Evolutionary conservation across 2,329 filamentous ascomycete genomes (phyloP), one percentile per base, ranked within the genome.

Genomic region (Colletotrichum sp.): DNA sequence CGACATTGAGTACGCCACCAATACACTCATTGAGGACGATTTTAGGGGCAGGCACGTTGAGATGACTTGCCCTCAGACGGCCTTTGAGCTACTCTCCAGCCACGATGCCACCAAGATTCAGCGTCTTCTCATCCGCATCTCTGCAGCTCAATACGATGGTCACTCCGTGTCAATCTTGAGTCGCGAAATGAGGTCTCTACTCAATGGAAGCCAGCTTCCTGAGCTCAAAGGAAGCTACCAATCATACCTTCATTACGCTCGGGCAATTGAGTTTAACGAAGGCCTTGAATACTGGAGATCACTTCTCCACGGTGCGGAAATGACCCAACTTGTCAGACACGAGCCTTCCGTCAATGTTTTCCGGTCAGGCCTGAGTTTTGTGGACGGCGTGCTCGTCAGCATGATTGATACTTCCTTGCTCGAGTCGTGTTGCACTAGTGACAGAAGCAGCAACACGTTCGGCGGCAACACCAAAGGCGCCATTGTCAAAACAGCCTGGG

Each of bases 111-210:
- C 47, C 18, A 31, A n/a, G 4, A 66, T 70, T 24, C 27, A 58
- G 51, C 47, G 61, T 6, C 81, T 90, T 3, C 76, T 89, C 3
- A 78, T 90, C 62, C 83, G 87, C 13, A 79, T 90, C 0, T 87
- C 86, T 51, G 84, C 83, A 58, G 85, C 88, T 0, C 88, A 90
- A 72, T 86, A 88, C 63, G 86, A 89, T 64, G 85, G 87, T 8
- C 77, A 83, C 0, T 87, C 87, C 0, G 79, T 88, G 6, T 82
- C 85, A 2, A 77, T 87, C 3, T 78, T 90, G 2, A 80, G 89
- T 6, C 86, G 86, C 64, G 87, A 90, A 65, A 84, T 90, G 1
- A 83, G 83, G 61, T 79, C 80, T 24, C 79, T 89, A 5, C 89
- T 89, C 70, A 83, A 79, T 69, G 31, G 13, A 16, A 2, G 13